A percentile compares a stretch with the other conserved stretches of the same genome.
These are phyloP conservation scores for Epithele typhae DNA, from an alignment of 768 basidiomycete species.

Conservation along the genomic window DNA sequence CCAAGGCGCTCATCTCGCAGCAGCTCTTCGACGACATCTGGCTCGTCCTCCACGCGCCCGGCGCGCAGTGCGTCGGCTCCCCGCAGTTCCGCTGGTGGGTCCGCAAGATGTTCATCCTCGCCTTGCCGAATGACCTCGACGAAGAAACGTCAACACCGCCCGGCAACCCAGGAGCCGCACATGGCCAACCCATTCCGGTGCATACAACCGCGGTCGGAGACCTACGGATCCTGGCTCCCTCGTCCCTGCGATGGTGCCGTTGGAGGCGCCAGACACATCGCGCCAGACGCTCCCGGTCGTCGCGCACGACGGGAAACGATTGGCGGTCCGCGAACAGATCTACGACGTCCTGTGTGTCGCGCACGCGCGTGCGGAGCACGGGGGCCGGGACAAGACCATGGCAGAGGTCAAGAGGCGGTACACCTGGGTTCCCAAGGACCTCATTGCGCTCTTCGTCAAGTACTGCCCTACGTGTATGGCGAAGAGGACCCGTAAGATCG, in stretches of 20 bases:
- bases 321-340: conserved; percentile 74
- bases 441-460: conserved; percentile 74
- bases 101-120: conserved; percentile 69
- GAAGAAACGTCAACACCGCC: too few species aligned
- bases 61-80: conserved; percentile 40
- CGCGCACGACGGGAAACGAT: conserved; percentile 66
- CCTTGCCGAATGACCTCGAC: conserved; percentile 7
- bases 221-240: too few species aligned
- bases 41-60: conserved; percentile 56
- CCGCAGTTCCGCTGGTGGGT: conserved; percentile 83
- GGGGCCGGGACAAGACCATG: conserved; percentile 77
- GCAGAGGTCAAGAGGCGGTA: conserved; percentile 62
- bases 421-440: conserved; percentile 82
- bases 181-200: not conserved
- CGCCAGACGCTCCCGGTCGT: conserved; percentile 39
- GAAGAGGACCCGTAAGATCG: conserved; percentile 32
- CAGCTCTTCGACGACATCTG: conserved; percentile 69
- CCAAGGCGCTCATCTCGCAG: conserved; percentile 72
- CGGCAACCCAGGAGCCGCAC: too few species aligned
- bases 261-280: too few species aligned
- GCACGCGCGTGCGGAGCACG: conserved; percentile 62
- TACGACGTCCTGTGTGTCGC: conserved; percentile 75
- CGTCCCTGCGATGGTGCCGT: too few species aligned
- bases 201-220: conserved; percentile 4
- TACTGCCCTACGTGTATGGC: conserved; percentile 70